Percentiles rank a stretch among this genome's conserved stretches.
phyloP scores from a whole-genome alignment of 2,329 filamentous ascomycete genomes.

The Lanzia echinophila region DNA sequence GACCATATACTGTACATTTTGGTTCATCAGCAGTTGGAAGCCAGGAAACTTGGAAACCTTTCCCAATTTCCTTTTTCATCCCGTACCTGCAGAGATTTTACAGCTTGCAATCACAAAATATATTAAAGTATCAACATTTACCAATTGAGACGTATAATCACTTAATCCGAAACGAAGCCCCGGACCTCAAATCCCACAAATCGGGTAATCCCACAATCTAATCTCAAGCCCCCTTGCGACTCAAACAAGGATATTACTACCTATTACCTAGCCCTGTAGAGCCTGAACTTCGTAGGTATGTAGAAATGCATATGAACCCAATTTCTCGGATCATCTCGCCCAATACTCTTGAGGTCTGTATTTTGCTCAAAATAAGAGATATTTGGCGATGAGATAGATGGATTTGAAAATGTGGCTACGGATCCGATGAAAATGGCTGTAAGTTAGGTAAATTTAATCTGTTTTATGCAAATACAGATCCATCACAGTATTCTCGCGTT shows the following conservation, averaged over 20 bases:
- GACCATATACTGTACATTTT: no score
- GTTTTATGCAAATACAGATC: no score
- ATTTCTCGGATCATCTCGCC: slow-evolving; percentile 11
- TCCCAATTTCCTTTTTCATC: not conserved
- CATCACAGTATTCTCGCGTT: no score
- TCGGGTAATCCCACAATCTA: slow-evolving; percentile 11
- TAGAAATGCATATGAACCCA: slow-evolving; percentile 1
- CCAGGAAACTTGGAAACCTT: not conserved
- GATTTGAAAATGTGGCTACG: not conserved
- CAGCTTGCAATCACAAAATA: slow-evolving; percentile 5
- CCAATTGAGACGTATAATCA: not conserved
- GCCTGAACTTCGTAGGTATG: not conserved
- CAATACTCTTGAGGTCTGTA: not conserved
- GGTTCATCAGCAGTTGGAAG: not conserved
- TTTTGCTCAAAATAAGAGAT: not conserved
- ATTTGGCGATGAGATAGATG: not conserved
- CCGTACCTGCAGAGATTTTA: not conserved
- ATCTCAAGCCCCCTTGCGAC: slow-evolving; percentile 1
- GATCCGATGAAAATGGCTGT: no score
- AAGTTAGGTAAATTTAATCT: no score
- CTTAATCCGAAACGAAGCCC: slow-evolving; percentile 8
- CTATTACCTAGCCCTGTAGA: slow-evolving; percentile 4
- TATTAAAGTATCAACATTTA: slow-evolving; percentile 5
- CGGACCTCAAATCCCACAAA: not conserved
- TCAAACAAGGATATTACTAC: not conserved